Percentiles rank a stretch among this genome's conserved stretches.
These are phyloP conservation scores for Talaromyces albobiverticillius DNA, from an alignment of 2,329 filamentous ascomycete species.

Conservation along the genomic window DNA sequence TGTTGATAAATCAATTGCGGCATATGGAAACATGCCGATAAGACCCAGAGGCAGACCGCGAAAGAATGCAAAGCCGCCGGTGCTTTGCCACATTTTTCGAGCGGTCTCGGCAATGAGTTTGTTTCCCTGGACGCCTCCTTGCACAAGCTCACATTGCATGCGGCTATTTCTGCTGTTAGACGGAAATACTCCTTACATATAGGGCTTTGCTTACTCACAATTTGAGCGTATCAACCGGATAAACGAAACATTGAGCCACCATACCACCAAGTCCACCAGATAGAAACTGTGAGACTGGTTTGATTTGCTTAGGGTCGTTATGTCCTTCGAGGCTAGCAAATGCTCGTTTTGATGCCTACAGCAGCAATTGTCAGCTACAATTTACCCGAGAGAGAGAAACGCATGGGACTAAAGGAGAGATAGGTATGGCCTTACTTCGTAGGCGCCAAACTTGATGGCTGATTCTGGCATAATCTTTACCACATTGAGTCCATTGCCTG, in stretches of 20 bases:
- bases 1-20: constrained; percentile 91
- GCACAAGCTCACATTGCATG: constrained; percentile 91
- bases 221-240: constrained; percentile 72
- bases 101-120: constrained; percentile 78
- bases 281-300: constrained; percentile 81
- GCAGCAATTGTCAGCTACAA: constrained; percentile 16
- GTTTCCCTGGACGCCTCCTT: constrained; percentile 79
- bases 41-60: constrained; percentile 91
- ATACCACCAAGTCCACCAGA: constrained; percentile 90
- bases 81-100: constrained; percentile 77
- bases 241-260: constrained; percentile 94
- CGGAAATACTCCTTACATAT: background rate
- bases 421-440: constrained; percentile 60
- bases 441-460: constrained; percentile 96
- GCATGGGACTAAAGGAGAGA: background rate
- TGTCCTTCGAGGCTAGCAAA: constrained; percentile 87
- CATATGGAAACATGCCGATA: constrained; percentile 96
- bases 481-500: constrained; percentile 94
- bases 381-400: background rate
- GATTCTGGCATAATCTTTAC: constrained; percentile 99
- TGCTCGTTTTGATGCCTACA: constrained; percentile 75
- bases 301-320: constrained; percentile 73
- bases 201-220: constrained; percentile 47
- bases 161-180: constrained; percentile 46
- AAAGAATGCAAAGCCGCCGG: constrained; percentile 75